Evolutionary conservation across 139 green algal species (phyloP).

Genomic region (Spirogloea muscicola): DNA sequence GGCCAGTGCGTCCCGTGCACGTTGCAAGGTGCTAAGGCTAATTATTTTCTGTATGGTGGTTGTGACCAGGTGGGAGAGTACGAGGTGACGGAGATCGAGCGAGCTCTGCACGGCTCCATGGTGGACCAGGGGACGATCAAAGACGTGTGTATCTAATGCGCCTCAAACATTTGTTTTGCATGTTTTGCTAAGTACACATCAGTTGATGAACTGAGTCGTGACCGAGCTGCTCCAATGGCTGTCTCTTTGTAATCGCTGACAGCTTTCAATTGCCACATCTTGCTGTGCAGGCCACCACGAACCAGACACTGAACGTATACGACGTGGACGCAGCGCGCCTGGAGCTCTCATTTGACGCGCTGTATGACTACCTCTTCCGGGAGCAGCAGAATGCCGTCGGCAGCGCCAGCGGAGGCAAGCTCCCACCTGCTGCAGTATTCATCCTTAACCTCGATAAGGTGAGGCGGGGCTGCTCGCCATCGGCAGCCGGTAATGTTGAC

Average conservation of each 20-base stretch:
- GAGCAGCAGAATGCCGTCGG: background rate
- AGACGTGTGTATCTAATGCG: background rate
- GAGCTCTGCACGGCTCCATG: background rate
- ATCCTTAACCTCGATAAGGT: slow-evolving; percentile 45
- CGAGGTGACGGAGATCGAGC: too few species aligned
- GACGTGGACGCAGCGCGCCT: background rate
- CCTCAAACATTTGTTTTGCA: background rate
- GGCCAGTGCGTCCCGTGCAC: background rate
- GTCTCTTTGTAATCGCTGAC: background rate
- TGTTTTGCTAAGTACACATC: too few species aligned
- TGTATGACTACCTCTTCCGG: slow-evolving; percentile 32
- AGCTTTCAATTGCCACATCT: background rate
- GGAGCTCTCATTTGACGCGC: slow-evolving; percentile 7
- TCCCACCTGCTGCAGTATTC: slow-evolving; percentile 18
- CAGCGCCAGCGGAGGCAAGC: background rate
- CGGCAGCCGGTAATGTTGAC: too few species aligned
- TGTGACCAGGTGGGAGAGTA: background rate
- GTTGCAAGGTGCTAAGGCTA: background rate
- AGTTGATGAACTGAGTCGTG: background rate
- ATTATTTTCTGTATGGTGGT: background rate
- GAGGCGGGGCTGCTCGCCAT: too few species aligned
- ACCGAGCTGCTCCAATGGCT: background rate
- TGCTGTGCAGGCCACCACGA: background rate
- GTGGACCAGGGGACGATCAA: too few species aligned
- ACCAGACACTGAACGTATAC: background rate